Base-by-base conservation (phyloP, 140 eudicot species). In the Ambrosia hybrid region DNA sequence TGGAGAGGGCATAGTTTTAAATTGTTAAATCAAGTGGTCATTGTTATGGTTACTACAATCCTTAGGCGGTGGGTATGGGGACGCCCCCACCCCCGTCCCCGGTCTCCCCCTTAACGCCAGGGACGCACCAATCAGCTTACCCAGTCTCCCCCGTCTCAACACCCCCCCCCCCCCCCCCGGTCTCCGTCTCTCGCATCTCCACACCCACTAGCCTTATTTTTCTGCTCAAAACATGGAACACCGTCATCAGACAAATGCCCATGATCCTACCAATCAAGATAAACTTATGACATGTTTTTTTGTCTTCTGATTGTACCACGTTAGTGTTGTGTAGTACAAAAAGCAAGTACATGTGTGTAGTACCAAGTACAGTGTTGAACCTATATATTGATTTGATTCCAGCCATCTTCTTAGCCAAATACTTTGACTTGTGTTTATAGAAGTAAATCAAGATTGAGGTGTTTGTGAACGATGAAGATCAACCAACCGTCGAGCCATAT, bases 361-460 rank as follows among this genome's bases (percentile, higher is more conserved):
- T 52, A 56, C 34, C 60, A 55, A 17, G 65, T 58, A 58, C 65
- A 58, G 26, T 0, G 8, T 9, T 58, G 41, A 26, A 58, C 65
- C 65, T 58, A 58, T 58, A 58, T n/a, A n/a, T n/a, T n/a, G n/a
- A 58, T 14, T 7, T 8, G 39, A 58, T 46, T 46, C 64, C 41
- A 8, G n/a, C 65, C 41, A 9, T 58, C 65, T 58, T 58, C 21
- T 61, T 61, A 21, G 26, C 12, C 0, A 17, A 58, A 58, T 10
- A 3, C 9, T 26, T 58, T 26, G n/a, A 58, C 6, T 26, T 9
- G 38, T 58, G 64, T 58, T 26, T 53, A 53, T 34, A 36, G 67
- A 61, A 61, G 67, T 61, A 61, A 11, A 37, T 36, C 45, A 34
- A 36, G 67, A 13, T 61, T 6, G 48, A 61, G 2, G 67, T 61